Percentiles rank a stretch among this genome's conserved stretches.
These are phyloP conservation scores for Arthrobotrys sphaeroides DNA, from an alignment of 2,329 filamentous ascomycete species.

Conservation along the genomic window DNA sequence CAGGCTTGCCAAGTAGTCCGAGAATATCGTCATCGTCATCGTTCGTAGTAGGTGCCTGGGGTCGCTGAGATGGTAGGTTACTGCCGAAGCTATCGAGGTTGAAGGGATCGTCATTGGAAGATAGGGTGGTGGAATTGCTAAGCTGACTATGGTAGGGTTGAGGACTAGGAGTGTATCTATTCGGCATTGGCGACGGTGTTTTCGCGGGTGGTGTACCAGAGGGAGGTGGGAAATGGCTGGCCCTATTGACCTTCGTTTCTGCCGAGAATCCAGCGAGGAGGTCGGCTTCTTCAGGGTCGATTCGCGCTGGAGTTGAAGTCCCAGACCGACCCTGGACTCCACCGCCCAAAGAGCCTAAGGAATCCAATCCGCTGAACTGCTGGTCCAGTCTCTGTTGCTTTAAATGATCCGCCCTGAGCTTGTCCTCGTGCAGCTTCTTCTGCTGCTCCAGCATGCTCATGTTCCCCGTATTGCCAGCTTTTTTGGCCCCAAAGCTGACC, in stretches of 20 bases:
- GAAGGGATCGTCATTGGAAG: slow-evolving; percentile 50
- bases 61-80: not conserved
- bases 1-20: slow-evolving; percentile 72
- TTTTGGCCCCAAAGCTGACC: slow-evolving; percentile 70
- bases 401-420: slow-evolving; percentile 75
- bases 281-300: slow-evolving; percentile 66
- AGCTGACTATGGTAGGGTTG: slow-evolving; percentile 6
- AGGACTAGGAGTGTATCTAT: slow-evolving; percentile 23
- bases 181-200: slow-evolving; percentile 39
- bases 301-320: slow-evolving; percentile 59
- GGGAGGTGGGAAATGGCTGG: slow-evolving; percentile 72
- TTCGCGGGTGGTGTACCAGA: slow-evolving; percentile 61
- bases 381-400: slow-evolving; percentile 77
- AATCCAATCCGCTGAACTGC: slow-evolving; percentile 62
- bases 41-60: slow-evolving; percentile 3
- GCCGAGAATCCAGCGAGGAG: slow-evolving; percentile 74
- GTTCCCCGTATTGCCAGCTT: slow-evolving; percentile 66
- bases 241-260: slow-evolving; percentile 73
- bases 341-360: slow-evolving; percentile 74
- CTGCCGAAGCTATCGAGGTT: slow-evolving; percentile 54
- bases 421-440: slow-evolving; percentile 77
- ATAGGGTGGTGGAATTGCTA: not conserved
- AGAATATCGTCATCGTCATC: slow-evolving; percentile 73
- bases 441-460: slow-evolving; percentile 74
- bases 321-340: slow-evolving; percentile 64